A percentile compares a stretch with the other conserved stretches of the same genome.
Evolutionary conservation across 2,329 filamentous ascomycete species (phyloP).

Genomic region (Pseudonectria buxi): DNA sequence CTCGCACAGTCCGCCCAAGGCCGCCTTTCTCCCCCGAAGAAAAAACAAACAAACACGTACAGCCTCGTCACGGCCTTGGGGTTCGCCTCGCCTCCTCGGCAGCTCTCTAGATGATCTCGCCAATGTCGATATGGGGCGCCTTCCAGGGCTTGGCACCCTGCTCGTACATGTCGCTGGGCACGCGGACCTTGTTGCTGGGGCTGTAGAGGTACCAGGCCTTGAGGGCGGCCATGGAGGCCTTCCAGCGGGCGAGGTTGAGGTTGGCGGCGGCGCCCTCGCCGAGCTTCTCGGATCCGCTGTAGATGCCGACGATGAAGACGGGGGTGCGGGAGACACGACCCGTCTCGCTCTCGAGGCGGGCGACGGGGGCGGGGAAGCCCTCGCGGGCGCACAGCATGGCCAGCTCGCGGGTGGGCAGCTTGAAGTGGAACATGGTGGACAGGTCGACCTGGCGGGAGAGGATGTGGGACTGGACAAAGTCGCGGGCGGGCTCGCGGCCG

Average conservation of each 20-base stretch:
- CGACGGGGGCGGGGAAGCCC: slow-evolving; percentile 80
- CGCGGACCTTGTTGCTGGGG: slow-evolving; percentile 56
- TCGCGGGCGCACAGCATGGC: slow-evolving; percentile 78
- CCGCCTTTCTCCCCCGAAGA: slow-evolving; percentile 10
- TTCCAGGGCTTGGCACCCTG: slow-evolving; percentile 57
- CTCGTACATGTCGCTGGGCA: slow-evolving; percentile 64
- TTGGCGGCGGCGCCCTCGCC: slow-evolving; percentile 81
- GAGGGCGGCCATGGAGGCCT: slow-evolving; percentile 77
- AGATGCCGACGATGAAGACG: slow-evolving; percentile 91
- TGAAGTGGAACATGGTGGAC: slow-evolving; percentile 74
- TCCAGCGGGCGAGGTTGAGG: slow-evolving; percentile 67
- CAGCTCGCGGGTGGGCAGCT: slow-evolving; percentile 76
- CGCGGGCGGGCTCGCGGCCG: slow-evolving; percentile 69
- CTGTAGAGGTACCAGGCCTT: slow-evolving; percentile 97
- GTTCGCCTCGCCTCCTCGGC: too few relatives aligned
- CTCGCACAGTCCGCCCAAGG: neutral
- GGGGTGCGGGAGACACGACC: slow-evolving; percentile 77
- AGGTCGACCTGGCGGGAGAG: slow-evolving; percentile 73
- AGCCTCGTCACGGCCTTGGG: slow-evolving; percentile 3
- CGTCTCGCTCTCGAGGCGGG: slow-evolving; percentile 83
- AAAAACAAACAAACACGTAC: slow-evolving; percentile 14
- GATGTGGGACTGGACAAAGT: slow-evolving; percentile 79
- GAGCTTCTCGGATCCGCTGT: slow-evolving; percentile 82
- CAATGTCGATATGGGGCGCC: slow-evolving; percentile 62
- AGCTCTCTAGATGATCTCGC: slow-evolving; percentile 53